Evolutionary conservation across 495 filamentous ascomycete genomes (phyloP), one percentile per base, ranked within the genome.

Genomic region (Letharia lupina): DNA sequence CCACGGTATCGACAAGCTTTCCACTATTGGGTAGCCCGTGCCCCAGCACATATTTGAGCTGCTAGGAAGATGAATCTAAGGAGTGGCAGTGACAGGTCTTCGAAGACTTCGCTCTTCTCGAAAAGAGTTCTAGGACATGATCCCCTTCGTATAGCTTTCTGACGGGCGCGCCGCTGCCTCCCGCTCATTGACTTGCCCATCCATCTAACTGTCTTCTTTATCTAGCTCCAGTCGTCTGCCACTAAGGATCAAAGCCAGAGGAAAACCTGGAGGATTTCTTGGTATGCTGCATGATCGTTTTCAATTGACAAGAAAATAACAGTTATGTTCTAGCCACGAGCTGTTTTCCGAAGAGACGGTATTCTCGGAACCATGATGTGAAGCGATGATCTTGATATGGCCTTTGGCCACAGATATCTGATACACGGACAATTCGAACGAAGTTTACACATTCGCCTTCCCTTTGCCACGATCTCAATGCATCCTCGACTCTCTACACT

Each of bases 291-390:
- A 12, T 15, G 41, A 8, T 12, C 41, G 11, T 44, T 44, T 10
- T 44, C 41, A 0, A 44, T 15, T 44, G 12, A 44, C 41, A 44
- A 44, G 41, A 44, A 44, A 44, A 44, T 44, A 44, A 44, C 13
- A 39, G 1, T 8, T 39, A 39, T 8, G 37, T 39, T 8, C 37
- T 39, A 39, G 23, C 94, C 92, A 97, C 37, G 89, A 91, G 63
- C 87, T 89, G 72, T 93, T 92, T 69, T 78, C 84, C 94, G 93
- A 99, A 2, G 88, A 91, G 8, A 97, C 80, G 60, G 83, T 80
- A 31, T 86, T 87, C 66, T 85, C 74, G 15, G 93, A 89, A 74
- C 97, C 93, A 72, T 98, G 93, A 76, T 98, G 93, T 0, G 93
- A 97, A 20, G 94, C 92, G 66, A 99, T 93, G 72, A 99, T 89